Evolutionary conservation across 768 basidiomycete genomes (phyloP).

Genomic region (Pleurotus djamor): DNA sequence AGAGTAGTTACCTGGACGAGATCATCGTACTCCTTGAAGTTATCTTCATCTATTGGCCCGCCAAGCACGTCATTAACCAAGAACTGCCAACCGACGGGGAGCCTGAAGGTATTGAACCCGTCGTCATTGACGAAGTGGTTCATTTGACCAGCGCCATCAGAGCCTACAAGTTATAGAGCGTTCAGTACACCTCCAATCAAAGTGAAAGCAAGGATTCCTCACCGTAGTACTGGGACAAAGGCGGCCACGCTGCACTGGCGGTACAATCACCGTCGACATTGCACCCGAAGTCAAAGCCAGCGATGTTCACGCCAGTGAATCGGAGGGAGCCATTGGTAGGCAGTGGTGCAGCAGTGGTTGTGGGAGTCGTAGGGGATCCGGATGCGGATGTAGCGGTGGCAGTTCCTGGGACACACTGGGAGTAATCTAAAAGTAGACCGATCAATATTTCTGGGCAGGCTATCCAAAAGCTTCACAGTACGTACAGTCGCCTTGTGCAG

Average conservation of each 20-base stretch:
- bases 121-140: conserved; percentile 55
- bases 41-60: conserved; percentile 36
- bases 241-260: conserved; percentile 36
- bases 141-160: conserved; percentile 57
- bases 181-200: neutral
- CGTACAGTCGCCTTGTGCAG: conserved; percentile 25
- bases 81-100: conserved; percentile 62
- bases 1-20: conserved; percentile 38
- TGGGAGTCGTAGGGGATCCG: conserved; percentile 15
- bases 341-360: conserved; percentile 14
- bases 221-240: conserved; percentile 43
- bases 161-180: conserved; percentile 17
- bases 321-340: conserved; percentile 21
- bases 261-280: conserved; percentile 40
- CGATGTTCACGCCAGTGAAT: conserved; percentile 49
- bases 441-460: neutral
- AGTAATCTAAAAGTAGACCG: conserved; percentile 20
- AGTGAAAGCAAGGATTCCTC: neutral
- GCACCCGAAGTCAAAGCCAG: conserved; percentile 57
- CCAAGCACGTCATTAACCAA: conserved; percentile 34
- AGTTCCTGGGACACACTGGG: conserved; percentile 28
- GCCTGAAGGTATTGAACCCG: conserved; percentile 55
- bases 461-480: neutral
- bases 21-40: conserved; percentile 47
- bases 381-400: conserved; percentile 11